Base-by-base conservation (phyloP, 176 grass and related monocot genomes). In the Elymus sibiricus region DNA sequence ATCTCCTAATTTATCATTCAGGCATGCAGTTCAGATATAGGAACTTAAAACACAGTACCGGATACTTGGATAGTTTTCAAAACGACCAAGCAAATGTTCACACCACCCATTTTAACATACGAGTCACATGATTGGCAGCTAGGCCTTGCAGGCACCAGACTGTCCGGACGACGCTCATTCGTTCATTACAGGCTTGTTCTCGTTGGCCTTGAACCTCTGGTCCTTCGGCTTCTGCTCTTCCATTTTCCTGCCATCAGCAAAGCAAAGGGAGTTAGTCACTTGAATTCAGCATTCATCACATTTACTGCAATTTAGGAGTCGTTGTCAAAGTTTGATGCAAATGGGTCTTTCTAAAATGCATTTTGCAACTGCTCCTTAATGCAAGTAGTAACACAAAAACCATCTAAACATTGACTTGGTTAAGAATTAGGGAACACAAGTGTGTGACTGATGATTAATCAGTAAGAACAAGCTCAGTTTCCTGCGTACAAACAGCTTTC, bases 221-320 rank as follows among this genome's bases (percentile, higher is more conserved):
- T 95, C 93, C 88, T 91, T 95, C 3, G 81, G 89, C 58, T 95
- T 95, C 43, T 95, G 93, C n/a, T 93, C 93, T 81, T 95, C 93
- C 58, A 70, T 80, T 93, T 91, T 95, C 83, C 93, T 95, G 69
- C 82, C 55, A 81, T 28, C 28, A 28, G 31, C 70, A 75, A 24
- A 27, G 27, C 21, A 78, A 13, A 71, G 34, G 29, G 64, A 83
- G 8, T n/a, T 13, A 12, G 16, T 32, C 49, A 29, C 1, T 35
- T 61, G 11, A 84, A 63, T 25, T 34, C 17, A 55, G 31, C 31
- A 27, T 1, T 29, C 5, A 22, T 32, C 16, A 55, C 4, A 69
- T 5, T 58, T 3, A 12, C 37, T 14, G 40, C 5, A 55, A 11
- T 11, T 15, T 15, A 35, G 64, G 7, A 56, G 53, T 17, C 16